Evolutionary conservation across 2,329 filamentous ascomycete genomes (phyloP).

Genomic region (Colletotrichum navitas): DNA sequence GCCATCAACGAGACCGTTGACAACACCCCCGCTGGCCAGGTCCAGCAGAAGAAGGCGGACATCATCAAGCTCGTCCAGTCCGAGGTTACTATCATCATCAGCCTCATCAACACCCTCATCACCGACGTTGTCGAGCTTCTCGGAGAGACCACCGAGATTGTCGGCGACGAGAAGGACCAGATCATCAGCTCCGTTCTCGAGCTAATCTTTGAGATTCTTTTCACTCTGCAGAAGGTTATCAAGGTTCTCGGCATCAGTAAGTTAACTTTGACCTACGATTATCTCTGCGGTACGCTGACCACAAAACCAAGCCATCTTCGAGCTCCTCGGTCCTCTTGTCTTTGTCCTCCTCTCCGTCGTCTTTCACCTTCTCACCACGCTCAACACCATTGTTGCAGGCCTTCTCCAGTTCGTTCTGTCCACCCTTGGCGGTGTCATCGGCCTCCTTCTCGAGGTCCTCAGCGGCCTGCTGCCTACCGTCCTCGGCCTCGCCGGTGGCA

Average conservation of each 20-base stretch:
- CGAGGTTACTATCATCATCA: slow-evolving; percentile 35
- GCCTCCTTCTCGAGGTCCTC: slow-evolving; percentile 31
- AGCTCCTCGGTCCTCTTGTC: slow-evolving; percentile 35
- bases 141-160: slow-evolving; percentile 22
- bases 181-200: slow-evolving; percentile 28
- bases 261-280: neutral
- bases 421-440: slow-evolving; percentile 28
- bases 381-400: slow-evolving; percentile 32
- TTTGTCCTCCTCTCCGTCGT: slow-evolving; percentile 32
- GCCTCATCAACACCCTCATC: slow-evolving; percentile 24
- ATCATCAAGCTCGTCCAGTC: slow-evolving; percentile 31
- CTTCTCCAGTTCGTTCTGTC: slow-evolving; percentile 28
- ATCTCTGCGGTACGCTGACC: neutral
- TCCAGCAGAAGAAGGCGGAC: slow-evolving; percentile 19
- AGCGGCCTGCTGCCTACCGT: slow-evolving; percentile 34
- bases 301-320: slow-evolving; percentile 25
- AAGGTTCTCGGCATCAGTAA: slow-evolving; percentile 27
- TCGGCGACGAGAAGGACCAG: slow-evolving; percentile 37
- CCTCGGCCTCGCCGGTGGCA: slow-evolving; percentile 23
- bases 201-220: slow-evolving; percentile 35
- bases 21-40: slow-evolving; percentile 12
- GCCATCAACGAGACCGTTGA: slow-evolving; percentile 37
- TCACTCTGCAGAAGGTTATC: slow-evolving; percentile 29
- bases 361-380: slow-evolving; percentile 30
- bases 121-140: slow-evolving; percentile 25